Evolutionary conservation across 306 rosid genomes (phyloP).

Genomic region (Gastrolobium bilobum): DNA sequence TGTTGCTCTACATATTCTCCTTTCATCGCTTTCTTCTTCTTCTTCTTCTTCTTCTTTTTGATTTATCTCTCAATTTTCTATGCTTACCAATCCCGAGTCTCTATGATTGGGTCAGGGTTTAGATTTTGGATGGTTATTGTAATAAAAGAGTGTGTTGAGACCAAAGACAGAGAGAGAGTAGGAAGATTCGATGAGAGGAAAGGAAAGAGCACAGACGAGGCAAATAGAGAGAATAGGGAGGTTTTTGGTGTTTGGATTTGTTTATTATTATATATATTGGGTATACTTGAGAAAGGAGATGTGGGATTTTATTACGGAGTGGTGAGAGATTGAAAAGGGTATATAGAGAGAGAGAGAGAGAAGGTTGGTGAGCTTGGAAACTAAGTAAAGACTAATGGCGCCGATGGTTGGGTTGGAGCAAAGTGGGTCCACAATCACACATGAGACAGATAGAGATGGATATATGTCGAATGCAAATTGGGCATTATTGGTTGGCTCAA

Average conservation of each 20-base stretch:
- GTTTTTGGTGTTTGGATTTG: conserved; percentile 44
- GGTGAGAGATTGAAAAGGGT: not conserved
- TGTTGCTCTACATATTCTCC: conserved; percentile 69
- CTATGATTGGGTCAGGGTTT: conserved; percentile 43
- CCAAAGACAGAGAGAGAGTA: not conserved
- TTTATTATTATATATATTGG: conserved; percentile 46
- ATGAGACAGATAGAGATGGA: conserved; percentile 48
- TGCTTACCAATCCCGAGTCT: conserved; percentile 39
- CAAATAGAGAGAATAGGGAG: conserved; percentile 19
- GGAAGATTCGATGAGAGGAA: not conserved
- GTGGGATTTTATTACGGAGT: not conserved
- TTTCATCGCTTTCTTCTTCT: conserved; percentile 56
- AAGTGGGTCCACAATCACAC: conserved; percentile 61
- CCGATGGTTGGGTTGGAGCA: conserved; percentile 75
- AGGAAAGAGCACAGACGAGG: too few species aligned
- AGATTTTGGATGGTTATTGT: conserved; percentile 36
- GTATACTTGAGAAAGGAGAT: conserved; percentile 16
- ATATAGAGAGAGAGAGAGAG: not conserved
- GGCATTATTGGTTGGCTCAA: conserved; percentile 55
- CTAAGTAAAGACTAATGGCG: conserved; percentile 83
- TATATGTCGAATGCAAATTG: conserved; percentile 39
- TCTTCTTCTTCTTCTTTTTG: not conserved
- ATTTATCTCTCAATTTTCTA: not conserved
- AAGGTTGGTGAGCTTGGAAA: conserved; percentile 83
- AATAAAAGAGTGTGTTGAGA: not conserved